Conservation (phyloP, 768 basidiomycete species). For the Lactifluus hygrophoroides region DNA sequence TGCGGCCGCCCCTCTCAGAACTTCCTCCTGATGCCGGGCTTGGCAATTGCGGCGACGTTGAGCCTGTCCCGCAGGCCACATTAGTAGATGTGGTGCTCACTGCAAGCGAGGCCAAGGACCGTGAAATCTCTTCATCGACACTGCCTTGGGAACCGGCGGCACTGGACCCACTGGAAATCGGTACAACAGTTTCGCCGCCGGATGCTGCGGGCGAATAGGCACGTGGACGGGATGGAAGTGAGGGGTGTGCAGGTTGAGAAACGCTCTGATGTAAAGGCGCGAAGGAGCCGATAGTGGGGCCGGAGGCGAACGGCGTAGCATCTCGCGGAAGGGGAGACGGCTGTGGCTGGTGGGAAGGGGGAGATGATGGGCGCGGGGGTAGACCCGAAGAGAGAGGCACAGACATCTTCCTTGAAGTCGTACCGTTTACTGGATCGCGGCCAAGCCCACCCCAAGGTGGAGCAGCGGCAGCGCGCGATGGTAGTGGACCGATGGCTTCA, state of each 20-base stretch:
- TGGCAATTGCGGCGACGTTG: constrained; percentile 66
- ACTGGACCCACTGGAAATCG: constrained; percentile 36
- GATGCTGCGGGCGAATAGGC: constrained; percentile 23
- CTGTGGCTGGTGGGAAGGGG: constrained; percentile 20
- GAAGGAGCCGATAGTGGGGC: constrained; percentile 22
- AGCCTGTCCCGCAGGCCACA: constrained; percentile 30
- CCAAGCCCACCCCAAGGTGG: constrained; percentile 16
- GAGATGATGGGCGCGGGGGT: constrained; percentile 22
- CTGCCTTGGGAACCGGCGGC: constrained; percentile 33
- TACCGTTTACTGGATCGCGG: constrained; percentile 3
- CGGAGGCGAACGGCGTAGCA: constrained; percentile 11
- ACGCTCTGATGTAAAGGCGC: constrained; percentile 24
- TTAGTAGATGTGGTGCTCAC: constrained; percentile 35
- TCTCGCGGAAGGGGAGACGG: constrained; percentile 25
- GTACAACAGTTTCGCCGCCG: constrained; percentile 26
- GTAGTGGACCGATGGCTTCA: constrained; percentile 2
- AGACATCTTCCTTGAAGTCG: constrained; percentile 22
- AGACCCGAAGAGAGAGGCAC: constrained; percentile 20
- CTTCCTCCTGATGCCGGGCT: constrained; percentile 65
- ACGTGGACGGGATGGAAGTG: constrained; percentile 25
- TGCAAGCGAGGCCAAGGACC: constrained; percentile 34
- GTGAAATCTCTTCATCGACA: constrained; percentile 30
- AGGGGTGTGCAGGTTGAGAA: constrained; percentile 24
- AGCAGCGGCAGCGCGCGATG: constrained; percentile 5
- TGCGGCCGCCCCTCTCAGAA: constrained; percentile 26